Base-by-base conservation (phyloP, 345 rosid genomes). In the Garcia nutans region DNA sequence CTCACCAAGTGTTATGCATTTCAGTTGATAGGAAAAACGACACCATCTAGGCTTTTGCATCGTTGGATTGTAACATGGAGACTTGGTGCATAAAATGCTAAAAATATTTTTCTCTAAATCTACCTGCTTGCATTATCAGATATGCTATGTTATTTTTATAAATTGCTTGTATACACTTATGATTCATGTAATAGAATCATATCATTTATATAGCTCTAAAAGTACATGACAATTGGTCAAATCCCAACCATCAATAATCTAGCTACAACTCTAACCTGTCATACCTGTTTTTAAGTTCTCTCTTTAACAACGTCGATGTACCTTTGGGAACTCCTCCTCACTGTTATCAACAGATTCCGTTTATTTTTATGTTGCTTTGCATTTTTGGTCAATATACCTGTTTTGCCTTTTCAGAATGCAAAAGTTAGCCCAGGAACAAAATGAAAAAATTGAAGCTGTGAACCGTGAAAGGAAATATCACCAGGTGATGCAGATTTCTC, bases 381-480 rank as follows among this genome's bases (percentile, higher is more conserved):
- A 28, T 70, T 58, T 52, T 63, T 20, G 1, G 10, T 23, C 47
- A 28, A 28, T 52, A 59, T 56, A 19, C 23, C 65, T 67, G 55
- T 56, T 69, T 70, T 68, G 15, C 50, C 28, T 60, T 73, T 70
- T 10, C 89, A 96, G 99, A 84, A 81, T 90, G 90, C 94, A 90
- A 78, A 93, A 87, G 80, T 77, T 90, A 78, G 93, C 92, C 33
- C 86, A 83, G 83, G 91, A 92, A 78, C 94, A 92, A 76, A 88
- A 90, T 82, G 93, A 89, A 71, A 86, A 88, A 78, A 96, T 93
- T 70, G 99, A 90, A 85, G 80, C 86, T n/a, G 97, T 96, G 66
- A 96, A 93, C 58, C 96, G 96, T 61, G 98, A 92, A 81, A 90
- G 99, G 77, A 96, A 93, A 78, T 90, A 85, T 79, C 98, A 96